Evolutionary conservation across 176 grass and related monocot genomes (phyloP), one percentile per base, ranked within the genome.

Genomic region (Themeda triandra): DNA sequence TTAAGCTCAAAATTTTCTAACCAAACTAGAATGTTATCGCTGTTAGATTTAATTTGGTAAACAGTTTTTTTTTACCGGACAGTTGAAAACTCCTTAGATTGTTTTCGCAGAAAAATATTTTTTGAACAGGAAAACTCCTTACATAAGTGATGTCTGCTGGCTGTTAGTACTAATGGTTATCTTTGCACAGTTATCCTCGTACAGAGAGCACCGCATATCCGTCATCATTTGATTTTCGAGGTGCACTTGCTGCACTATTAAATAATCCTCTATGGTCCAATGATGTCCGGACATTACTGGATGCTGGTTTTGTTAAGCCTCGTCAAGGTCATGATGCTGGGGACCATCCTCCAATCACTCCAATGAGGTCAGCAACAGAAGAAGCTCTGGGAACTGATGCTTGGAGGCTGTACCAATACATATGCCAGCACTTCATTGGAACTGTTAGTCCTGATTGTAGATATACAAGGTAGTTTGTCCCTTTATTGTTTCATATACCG

Each of bases 171-270:
- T 84, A 56, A 79, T 41, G 23, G 23, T 42, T 80, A 69, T 82
- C 73, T 85, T 89, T 86, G 77, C 83, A 80, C 86, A 98, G 95
- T 84, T 98, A 98, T 84, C 95, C 95, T 41, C 92, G 95, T 73
- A 98, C 95, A 83, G 95, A 98, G 89, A 95, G 92, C 87, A 98
- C 92, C 77, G 85, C 95, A 6, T 98, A 98, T 85, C 95, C 92
- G 30, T 27, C 89, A 23, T 98, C 95, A 78, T 98, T 98, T 79
- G 95, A 98, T 82, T 98, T 98, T 89, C 95, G 76, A 88, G 82
- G 81, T 83, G 83, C 83, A 64, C 92, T 98, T 77, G 62, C 86
- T 88, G 78, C 81, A 23, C 85, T 95, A 85, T 69, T 80, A 80
- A 89, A 85, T 78, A 95, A 92, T 75, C 95, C 89, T 82, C 69